A percentile compares a stretch with the other conserved stretches of the same genome.
Evolutionary conservation across 164 flowering plant genomes (phyloP).

Genomic region (Vitis cinerea): DNA sequence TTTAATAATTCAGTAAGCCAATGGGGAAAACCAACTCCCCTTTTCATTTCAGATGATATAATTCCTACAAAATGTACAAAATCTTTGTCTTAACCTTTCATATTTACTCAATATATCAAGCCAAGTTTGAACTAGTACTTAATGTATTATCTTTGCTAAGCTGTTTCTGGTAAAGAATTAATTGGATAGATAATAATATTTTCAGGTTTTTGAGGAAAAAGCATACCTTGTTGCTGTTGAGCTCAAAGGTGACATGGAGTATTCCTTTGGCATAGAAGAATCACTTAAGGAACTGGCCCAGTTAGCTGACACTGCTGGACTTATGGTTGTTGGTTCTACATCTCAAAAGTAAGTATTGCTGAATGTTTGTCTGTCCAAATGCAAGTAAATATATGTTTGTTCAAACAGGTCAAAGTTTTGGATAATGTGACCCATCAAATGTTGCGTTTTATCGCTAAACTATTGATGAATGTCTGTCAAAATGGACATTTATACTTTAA

Average conservation of each 20-base stretch:
- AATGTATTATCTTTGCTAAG: background rate
- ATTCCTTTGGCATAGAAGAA: constrained; percentile 67
- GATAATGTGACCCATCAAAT: background rate
- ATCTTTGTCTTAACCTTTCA: too few species aligned
- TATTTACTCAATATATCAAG: too few species aligned
- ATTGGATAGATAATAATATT: background rate
- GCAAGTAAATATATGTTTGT: background rate
- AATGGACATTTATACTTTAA: background rate
- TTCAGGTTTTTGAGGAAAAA: constrained; percentile 79
- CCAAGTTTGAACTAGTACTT: too few species aligned
- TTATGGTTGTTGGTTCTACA: constrained; percentile 80
- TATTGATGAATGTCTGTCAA: too few species aligned
- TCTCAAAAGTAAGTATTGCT: constrained; percentile 72
- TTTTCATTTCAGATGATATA: too few species aligned
- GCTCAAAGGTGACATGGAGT: constrained; percentile 45
- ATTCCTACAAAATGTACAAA: too few species aligned
- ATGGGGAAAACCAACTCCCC: too few species aligned
- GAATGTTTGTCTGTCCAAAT: background rate
- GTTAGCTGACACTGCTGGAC: constrained; percentile 94
- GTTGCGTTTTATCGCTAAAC: background rate
- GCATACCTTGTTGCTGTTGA: constrained; percentile 85
- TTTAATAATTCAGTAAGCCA: too few species aligned
- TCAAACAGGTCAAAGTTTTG: background rate
- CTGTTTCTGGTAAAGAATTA: background rate
- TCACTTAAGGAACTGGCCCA: constrained; percentile 82